A percentile compares a stretch with the other conserved stretches of the same genome.
Evolutionary conservation across 1,284 basidiomycete species (phyloP).

Genomic region (Phellopilus nigrolimitatus): DNA sequence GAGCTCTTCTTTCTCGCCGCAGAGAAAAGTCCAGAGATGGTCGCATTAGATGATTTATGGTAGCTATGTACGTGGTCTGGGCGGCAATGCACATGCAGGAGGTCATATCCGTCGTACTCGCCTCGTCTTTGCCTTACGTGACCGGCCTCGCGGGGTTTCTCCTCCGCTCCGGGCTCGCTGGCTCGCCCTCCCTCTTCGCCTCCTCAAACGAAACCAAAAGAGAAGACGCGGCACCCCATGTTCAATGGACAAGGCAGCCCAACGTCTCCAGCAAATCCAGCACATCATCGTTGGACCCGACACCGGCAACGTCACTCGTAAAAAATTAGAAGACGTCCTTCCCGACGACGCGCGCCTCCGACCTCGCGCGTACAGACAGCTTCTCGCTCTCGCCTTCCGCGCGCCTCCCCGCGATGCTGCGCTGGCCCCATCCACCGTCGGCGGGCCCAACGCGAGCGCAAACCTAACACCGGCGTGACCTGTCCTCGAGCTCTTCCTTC

Average conservation of each 20-base stretch:
- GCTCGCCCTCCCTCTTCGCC: no score
- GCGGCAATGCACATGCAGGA: constrained; percentile 29
- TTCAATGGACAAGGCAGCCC: neutral
- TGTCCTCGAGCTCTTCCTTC: constrained; percentile 29
- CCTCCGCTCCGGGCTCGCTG: constrained; percentile 28
- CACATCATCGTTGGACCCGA: neutral
- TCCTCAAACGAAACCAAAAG: no score
- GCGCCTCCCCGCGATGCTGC: constrained; percentile 8
- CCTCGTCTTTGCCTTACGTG: constrained; percentile 17
- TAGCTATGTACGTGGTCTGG: constrained; percentile 29
- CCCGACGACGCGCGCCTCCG: constrained; percentile 10
- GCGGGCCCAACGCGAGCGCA: constrained; percentile 29
- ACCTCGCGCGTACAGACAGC: neutral
- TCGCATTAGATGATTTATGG: constrained; percentile 30
- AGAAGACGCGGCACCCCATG: no score
- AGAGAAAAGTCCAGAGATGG: constrained; percentile 4
- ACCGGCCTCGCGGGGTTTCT: constrained; percentile 25
- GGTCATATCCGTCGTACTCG: constrained; percentile 30
- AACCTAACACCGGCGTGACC: constrained; percentile 31
- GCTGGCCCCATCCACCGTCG: constrained; percentile 30
- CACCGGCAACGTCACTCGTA: no score
- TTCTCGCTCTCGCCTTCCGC: neutral
- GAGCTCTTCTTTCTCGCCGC: constrained; percentile 25
- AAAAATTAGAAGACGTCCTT: constrained; percentile 5
- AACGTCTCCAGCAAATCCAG: constrained; percentile 9